phyloP scores from a whole-genome alignment of 2,329 filamentous ascomycete genomes.

The Pseudocercospora macadamiae region DNA sequence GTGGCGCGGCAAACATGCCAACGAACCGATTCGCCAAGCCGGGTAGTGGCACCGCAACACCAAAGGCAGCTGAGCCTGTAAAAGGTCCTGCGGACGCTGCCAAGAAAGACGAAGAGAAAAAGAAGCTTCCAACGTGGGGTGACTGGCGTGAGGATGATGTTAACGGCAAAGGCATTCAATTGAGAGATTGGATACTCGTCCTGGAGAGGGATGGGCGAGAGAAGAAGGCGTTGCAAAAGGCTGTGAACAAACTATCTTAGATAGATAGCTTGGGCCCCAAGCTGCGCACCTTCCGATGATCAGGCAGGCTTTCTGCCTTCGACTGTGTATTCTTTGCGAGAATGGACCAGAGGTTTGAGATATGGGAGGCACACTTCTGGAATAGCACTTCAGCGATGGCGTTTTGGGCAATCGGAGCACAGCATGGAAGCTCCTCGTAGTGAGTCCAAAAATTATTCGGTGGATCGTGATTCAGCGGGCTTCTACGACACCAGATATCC shows the following conservation, averaged over 20 bases:
- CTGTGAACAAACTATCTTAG: conserved; percentile 35
- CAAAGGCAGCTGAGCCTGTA: conserved; percentile 23
- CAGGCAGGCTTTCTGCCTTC: neutral
- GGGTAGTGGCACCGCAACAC: conserved; percentile 32
- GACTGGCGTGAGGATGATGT: conserved; percentile 69
- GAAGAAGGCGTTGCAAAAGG: conserved; percentile 62
- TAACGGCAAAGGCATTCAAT: conserved; percentile 77
- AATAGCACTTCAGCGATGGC: conserved; percentile 10
- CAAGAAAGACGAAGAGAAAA: conserved; percentile 23
- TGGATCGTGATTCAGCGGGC: conserved; percentile 1
- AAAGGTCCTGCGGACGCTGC: conserved; percentile 17
- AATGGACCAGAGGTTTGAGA: neutral
- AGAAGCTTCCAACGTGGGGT: conserved; percentile 39
- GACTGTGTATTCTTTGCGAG: conserved; percentile 1
- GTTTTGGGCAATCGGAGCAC: conserved; percentile 4
- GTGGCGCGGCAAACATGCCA: conserved; percentile 60
- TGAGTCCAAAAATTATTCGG: conserved; percentile 2
- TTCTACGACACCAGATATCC: conserved; percentile 4
- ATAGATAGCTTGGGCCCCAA: neutral
- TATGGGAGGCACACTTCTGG: neutral
- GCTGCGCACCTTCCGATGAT: neutral
- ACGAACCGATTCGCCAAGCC: conserved; percentile 45
- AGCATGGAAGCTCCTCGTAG: conserved; percentile 6
- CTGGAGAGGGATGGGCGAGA: conserved; percentile 78
- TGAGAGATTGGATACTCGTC: conserved; percentile 78